Conservation (phyloP, 2,329 filamentous ascomycete species). For the Balansia obtecta region DNA sequence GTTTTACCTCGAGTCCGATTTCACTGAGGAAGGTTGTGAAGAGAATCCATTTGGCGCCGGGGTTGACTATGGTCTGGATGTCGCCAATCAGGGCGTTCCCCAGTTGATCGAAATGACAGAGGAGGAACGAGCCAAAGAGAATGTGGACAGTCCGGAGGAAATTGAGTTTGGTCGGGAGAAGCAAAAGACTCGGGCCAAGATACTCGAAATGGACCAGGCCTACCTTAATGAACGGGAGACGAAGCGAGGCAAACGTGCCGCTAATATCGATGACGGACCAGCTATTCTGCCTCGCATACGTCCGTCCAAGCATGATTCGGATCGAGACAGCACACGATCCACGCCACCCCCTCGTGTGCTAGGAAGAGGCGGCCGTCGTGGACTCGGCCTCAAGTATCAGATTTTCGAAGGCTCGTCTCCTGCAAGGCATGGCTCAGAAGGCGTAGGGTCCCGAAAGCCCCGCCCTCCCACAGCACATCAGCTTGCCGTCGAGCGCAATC, state of each 20-base stretch:
- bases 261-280: constrained; percentile 38
- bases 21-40: constrained; percentile 73
- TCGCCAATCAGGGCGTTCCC: constrained; percentile 59
- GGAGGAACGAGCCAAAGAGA: constrained; percentile 56
- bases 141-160: constrained; percentile 61
- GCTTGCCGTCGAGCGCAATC: constrained; percentile 66
- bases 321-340: constrained; percentile 31
- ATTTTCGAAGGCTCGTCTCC: constrained; percentile 50
- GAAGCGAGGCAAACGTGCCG: constrained; percentile 37
- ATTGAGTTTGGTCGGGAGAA: constrained; percentile 59
- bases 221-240: constrained; percentile 50
- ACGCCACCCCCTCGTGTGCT: constrained; percentile 27
- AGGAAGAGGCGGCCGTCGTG: constrained; percentile 12
- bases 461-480: constrained; percentile 73
- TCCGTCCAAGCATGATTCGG: constrained; percentile 46
- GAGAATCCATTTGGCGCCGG: constrained; percentile 81
- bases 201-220: constrained; percentile 63
- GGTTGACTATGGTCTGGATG: constrained; percentile 50
- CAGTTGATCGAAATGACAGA: constrained; percentile 50
- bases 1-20: constrained; percentile 97
- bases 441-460: constrained; percentile 47
- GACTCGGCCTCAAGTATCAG: constrained; percentile 41
- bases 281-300: constrained; percentile 50
- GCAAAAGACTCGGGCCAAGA: constrained; percentile 60
- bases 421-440: constrained; percentile 40